Conservation (phyloP, 345 rosid genomes). For the Alliaria petiolata region DNA sequence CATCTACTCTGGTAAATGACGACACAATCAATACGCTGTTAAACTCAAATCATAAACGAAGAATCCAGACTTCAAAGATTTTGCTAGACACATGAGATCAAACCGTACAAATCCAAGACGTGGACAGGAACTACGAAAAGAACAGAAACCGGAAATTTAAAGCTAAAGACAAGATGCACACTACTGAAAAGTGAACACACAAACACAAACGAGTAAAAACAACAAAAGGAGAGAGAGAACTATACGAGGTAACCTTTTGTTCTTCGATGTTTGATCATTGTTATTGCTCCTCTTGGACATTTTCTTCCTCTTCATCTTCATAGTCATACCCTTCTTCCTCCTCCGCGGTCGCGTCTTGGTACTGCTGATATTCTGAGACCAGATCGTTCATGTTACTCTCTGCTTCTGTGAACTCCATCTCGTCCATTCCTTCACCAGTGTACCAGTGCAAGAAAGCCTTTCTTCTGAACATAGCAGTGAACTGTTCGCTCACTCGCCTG, state of each 20-base stretch:
- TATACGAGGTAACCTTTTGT: neutral
- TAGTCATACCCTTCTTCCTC: constrained; percentile 48
- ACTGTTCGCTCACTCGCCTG: constrained; percentile 54
- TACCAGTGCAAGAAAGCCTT: constrained; percentile 64
- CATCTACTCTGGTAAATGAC: no score
- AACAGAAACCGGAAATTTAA: neutral
- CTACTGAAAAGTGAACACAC: neutral
- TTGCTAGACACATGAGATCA: neutral
- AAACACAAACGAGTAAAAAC: neutral
- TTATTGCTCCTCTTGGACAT: constrained; percentile 24
- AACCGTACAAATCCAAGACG: neutral
- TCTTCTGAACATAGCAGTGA: constrained; percentile 58
- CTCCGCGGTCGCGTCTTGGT: constrained; percentile 56
- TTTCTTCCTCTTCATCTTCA: constrained; percentile 42
- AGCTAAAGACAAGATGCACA: neutral
- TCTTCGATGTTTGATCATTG: neutral
- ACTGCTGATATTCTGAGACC: constrained; percentile 58
- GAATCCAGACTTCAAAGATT: neutral
- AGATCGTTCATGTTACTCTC: constrained; percentile 63
- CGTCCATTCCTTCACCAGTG: constrained; percentile 67
- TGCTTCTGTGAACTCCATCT: constrained; percentile 66
- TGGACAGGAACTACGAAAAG: neutral
- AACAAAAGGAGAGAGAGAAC: neutral
- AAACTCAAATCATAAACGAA: neutral
- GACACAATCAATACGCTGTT: neutral